Conservation (phyloP, 2,329 filamentous ascomycete genomes). For the Herpotrichia juniperi region DNA sequence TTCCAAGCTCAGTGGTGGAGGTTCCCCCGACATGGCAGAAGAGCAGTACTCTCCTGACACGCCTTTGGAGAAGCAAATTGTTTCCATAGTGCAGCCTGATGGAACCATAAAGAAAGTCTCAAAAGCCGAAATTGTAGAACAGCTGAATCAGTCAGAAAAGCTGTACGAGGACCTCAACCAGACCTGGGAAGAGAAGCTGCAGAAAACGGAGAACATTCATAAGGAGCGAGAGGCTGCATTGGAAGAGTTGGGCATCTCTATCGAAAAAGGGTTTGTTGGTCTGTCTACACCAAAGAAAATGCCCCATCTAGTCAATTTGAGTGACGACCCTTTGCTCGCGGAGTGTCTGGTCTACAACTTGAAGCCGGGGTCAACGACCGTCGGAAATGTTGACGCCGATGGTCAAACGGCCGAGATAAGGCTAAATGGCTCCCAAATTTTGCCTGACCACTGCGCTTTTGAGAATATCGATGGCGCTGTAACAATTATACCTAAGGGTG, state of each 20-base stretch:
- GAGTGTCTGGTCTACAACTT: slow-evolving; percentile 98
- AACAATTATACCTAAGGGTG: slow-evolving; percentile 86
- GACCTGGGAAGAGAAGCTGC: slow-evolving; percentile 96
- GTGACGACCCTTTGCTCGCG: slow-evolving; percentile 78
- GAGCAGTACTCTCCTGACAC: slow-evolving; percentile 92
- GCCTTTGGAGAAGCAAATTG: slow-evolving; percentile 92
- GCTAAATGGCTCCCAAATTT: slow-evolving; percentile 89
- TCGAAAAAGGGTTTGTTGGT: slow-evolving; percentile 97
- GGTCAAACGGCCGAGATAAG: slow-evolving; percentile 81
- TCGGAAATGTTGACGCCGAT: slow-evolving; percentile 90
- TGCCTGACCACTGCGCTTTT: slow-evolving; percentile 91
- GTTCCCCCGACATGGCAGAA: slow-evolving; percentile 58
- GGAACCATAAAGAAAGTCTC: slow-evolving; percentile 92
- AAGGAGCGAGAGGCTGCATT: slow-evolving; percentile 94
- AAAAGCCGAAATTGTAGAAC: slow-evolving; percentile 97
- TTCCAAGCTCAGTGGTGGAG: slow-evolving; percentile 71
- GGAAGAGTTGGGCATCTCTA: slow-evolving; percentile 97
- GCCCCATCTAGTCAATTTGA: slow-evolving; percentile 97
- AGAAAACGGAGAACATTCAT: slow-evolving; percentile 95
- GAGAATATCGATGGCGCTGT: slow-evolving; percentile 93
- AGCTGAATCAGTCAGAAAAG: slow-evolving; percentile 95
- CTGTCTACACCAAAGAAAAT: slow-evolving; percentile 98
- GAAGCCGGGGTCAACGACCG: slow-evolving; percentile 91
- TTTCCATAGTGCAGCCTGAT: slow-evolving; percentile 87
- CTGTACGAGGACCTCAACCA: slow-evolving; percentile 95